Conservation (phyloP, 176 grass and related monocot species). For the Coix lacrymajobi region DNA sequence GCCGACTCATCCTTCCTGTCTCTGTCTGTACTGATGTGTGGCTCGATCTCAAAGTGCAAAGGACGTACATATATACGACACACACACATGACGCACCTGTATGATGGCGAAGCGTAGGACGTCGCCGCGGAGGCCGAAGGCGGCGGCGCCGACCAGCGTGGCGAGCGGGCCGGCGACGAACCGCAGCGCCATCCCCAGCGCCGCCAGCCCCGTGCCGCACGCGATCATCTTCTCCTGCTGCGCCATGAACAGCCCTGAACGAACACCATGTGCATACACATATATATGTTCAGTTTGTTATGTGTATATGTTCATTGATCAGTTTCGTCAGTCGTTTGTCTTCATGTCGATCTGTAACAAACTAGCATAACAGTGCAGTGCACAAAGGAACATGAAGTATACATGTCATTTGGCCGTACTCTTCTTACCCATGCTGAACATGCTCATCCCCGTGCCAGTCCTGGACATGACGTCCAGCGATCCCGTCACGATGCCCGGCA, state of each 20-base stretch:
- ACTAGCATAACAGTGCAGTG: no score
- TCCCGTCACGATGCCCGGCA: conserved; percentile 60
- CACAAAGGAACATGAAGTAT: no score
- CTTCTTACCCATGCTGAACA: conserved; percentile 88
- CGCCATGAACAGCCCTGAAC: conserved; percentile 65
- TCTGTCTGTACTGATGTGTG: no score
- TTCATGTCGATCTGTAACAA: not conserved
- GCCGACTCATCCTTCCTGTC: no score
- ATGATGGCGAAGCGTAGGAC: conserved; percentile 59
- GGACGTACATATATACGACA: no score
- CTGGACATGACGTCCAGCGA: conserved; percentile 76
- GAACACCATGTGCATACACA: not conserved
- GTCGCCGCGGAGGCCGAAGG: conserved; percentile 50
- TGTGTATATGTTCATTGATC: no score
- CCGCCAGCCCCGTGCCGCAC: conserved; percentile 47
- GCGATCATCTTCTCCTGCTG: conserved; percentile 60
- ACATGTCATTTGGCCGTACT: no score
- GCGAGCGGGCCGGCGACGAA: conserved; percentile 50
- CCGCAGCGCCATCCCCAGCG: conserved; percentile 54
- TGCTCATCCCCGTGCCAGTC: conserved; percentile 59
- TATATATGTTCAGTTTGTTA: not conserved
- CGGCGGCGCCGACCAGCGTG: conserved; percentile 41
- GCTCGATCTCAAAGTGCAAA: no score
- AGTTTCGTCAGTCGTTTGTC: not conserved
- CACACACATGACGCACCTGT: conserved; percentile 49